These are phyloP conservation scores for Claviceps africana DNA, from an alignment of 2,329 filamentous ascomycete species.

Conservation along the genomic window DNA sequence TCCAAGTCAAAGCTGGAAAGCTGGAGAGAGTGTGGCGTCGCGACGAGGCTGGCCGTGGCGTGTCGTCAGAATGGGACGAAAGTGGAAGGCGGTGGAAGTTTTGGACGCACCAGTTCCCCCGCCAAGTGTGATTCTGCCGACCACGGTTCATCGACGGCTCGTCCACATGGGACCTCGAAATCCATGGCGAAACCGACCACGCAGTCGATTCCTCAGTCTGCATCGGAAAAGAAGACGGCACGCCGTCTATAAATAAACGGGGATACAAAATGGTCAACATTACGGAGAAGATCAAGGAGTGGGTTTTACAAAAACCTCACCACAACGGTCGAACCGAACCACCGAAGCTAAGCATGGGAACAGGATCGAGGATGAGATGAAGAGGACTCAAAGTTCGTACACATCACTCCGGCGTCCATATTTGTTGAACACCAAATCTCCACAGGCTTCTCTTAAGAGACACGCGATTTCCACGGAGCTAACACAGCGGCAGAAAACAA, in stretches of 20 bases:
- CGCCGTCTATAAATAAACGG: conserved; percentile 18
- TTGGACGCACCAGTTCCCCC: neutral
- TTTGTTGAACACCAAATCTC: neutral
- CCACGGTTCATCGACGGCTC: neutral
- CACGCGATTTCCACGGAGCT: conserved; percentile 9
- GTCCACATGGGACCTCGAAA: neutral
- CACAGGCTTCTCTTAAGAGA: neutral
- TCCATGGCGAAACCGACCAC: neutral
- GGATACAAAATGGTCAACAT: conserved; percentile 82
- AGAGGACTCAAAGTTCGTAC: conserved; percentile 85
- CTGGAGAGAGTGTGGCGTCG: neutral
- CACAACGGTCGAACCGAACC: neutral
- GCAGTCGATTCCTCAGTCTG: neutral
- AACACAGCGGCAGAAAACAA: conserved; percentile 65
- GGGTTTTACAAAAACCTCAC: conserved; percentile 18
- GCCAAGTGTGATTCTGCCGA: conserved; percentile 3
- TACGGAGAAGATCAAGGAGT: conserved; percentile 99
- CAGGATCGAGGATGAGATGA: conserved; percentile 99
- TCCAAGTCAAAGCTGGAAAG: neutral
- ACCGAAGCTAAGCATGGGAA: conserved; percentile 11
- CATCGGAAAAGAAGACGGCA: conserved; percentile 12
- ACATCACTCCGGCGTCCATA: neutral
- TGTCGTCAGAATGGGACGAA: neutral
- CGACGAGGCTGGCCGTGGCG: neutral
- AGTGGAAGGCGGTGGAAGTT: conserved; percentile 2